Conservation (phyloP, 257 asterid genomes). For the Solanum microdontum region DNA sequence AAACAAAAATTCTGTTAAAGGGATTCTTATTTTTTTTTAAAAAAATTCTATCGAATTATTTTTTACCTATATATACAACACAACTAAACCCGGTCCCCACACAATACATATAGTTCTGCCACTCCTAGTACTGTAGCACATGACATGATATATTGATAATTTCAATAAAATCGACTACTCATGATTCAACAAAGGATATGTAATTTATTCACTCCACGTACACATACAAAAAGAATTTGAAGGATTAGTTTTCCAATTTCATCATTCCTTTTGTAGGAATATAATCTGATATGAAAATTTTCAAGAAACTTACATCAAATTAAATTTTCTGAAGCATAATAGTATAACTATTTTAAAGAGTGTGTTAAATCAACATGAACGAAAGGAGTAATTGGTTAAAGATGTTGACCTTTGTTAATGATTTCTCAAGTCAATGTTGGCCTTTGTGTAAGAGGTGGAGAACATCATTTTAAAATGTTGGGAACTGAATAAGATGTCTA, state of each 20-base stretch:
- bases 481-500: conserved; percentile 6
- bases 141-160: neutral
- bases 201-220: neutral
- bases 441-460: neutral
- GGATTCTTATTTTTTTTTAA: neutral
- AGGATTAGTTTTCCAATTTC: neutral
- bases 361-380: neutral
- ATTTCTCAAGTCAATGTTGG: neutral
- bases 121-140: neutral
- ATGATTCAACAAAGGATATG: neutral
- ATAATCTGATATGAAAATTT: neutral
- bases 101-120: neutral
- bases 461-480: conserved; percentile 9
- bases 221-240: neutral
- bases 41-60: too few species aligned
- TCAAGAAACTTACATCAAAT: neutral
- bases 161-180: neutral
- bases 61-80: too few species aligned
- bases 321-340: too few species aligned
- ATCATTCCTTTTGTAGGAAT: neutral
- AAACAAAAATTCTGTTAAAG: neutral
- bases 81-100: too few species aligned
- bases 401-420: conserved; percentile 11
- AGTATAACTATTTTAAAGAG: too few species aligned
- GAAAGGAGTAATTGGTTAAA: neutral